Base-by-base conservation (phyloP, 768 basidiomycete genomes). In the Pulveroboletus sp. region DNA sequence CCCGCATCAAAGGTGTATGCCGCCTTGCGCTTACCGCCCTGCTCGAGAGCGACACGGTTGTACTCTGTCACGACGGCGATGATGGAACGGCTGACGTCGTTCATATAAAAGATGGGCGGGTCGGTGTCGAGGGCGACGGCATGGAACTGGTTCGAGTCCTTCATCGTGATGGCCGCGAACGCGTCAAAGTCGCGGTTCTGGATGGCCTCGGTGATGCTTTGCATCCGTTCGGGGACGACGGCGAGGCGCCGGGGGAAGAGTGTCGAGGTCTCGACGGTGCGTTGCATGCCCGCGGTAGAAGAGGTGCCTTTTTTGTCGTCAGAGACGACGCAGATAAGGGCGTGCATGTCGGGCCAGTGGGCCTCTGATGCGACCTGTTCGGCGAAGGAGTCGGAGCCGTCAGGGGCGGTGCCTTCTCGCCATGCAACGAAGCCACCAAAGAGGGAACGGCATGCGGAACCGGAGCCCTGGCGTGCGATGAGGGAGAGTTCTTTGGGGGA, bases 1-100 rank as follows among this genome's bases (percentile, higher is more conserved):
- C 96, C 96, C 0, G 96, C 96, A 62, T 99, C 96, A 64, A 88
- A 98, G n/a, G 96, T 99, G 71, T 99, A 99, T 35, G 95, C 96
- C 0, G 93, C 96, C 62, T 89, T 83, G 67, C 82, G 73, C 45
- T 80, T 79, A 2, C 75, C 73, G 39, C 68, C 80, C 65, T 51
- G 70, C 49, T 73, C 83, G 30, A 86, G 69, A 2, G 82, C 75
- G 19, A 89, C 75, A 17, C 94, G 82, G 72, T 99, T 99, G 74
- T 93, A 84, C 71, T 98, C 96, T 35, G 88, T 86, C 57, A 99
- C 77, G 62, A 97, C 70, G 6, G 85, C 76, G 64, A 99, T 91
- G 71, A 99, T 91, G n/a, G 90, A 69, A n/a, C 89, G 79, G 49
- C 85, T 88, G 60, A 95, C 91, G 70, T 99, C 96, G 74, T 97